Conservation (phyloP, 208 protist species). For the Crithidia mellificae region DNA sequence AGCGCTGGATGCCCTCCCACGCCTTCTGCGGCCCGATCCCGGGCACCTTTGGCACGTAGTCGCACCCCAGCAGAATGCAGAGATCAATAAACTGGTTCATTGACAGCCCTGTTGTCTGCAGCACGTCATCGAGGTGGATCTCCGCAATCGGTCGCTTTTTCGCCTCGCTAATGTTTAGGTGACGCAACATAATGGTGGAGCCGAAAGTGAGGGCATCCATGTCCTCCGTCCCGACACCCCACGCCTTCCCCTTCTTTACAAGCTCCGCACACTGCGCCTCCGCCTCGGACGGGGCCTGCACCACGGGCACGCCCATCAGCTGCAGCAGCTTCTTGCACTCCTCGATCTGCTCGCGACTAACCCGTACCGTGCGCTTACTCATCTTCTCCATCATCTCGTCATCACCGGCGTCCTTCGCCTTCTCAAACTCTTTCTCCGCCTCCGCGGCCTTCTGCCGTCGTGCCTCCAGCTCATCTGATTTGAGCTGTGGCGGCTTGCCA, state of each 20-base stretch:
- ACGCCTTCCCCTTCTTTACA: constrained; percentile 93
- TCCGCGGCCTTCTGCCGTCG: constrained; percentile 92
- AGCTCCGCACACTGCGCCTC: constrained; percentile 99
- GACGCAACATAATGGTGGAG: constrained; percentile 93
- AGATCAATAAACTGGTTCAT: constrained; percentile 98
- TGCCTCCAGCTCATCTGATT: constrained; percentile 93
- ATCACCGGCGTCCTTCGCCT: constrained; percentile 86
- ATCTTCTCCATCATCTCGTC: constrained; percentile 95
- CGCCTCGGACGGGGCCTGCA: constrained; percentile 97
- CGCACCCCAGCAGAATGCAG: constrained; percentile 99
- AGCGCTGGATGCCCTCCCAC: constrained; percentile 94
- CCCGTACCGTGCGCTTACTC: constrained; percentile 93
- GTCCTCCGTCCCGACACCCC: constrained; percentile 98
- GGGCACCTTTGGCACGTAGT: constrained; percentile 98
- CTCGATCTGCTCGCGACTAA: constrained; percentile 96
- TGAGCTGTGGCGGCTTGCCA: constrained; percentile 98
- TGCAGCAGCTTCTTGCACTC: constrained; percentile 97
- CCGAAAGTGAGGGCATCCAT: constrained; percentile 99
- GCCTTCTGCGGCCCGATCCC: constrained; percentile 98
- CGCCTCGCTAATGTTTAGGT: constrained; percentile 95
- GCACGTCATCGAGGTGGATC: constrained; percentile 90
- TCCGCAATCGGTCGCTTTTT: constrained; percentile 96
- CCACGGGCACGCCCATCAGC: constrained; percentile 98
- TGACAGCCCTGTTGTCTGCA: constrained; percentile 82
- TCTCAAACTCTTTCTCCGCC: constrained; percentile 92